Evolutionary conservation across 2,329 filamentous ascomycete species (phyloP).

Genomic region (Trichoderma koningiopsis): DNA sequence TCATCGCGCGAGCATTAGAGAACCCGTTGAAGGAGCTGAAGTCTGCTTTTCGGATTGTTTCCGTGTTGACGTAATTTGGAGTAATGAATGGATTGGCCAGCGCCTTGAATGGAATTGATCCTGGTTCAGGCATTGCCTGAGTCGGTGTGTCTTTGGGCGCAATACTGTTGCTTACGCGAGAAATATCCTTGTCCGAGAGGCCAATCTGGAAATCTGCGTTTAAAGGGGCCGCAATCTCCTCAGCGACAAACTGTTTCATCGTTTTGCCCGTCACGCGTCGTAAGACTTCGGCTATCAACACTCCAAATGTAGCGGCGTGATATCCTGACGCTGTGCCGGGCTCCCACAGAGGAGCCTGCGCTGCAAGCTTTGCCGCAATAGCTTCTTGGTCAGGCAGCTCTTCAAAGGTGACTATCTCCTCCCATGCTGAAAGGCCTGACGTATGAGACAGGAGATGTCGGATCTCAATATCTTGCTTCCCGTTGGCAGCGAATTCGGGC

Average conservation of each 20-base stretch:
- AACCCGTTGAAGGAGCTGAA: slow-evolving; percentile 49
- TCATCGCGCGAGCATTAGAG: slow-evolving; percentile 47
- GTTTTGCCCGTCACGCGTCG: slow-evolving; percentile 44
- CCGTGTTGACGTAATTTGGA: slow-evolving; percentile 31
- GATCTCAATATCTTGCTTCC: slow-evolving; percentile 44
- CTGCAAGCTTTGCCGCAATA: slow-evolving; percentile 40
- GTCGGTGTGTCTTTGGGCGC: slow-evolving; percentile 33
- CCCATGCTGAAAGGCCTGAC: slow-evolving; percentile 40
- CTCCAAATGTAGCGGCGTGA: slow-evolving; percentile 44
- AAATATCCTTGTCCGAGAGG: slow-evolving; percentile 44
- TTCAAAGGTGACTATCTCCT: slow-evolving; percentile 36
- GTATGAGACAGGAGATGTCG: slow-evolving; percentile 46
- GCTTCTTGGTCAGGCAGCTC: slow-evolving; percentile 39
- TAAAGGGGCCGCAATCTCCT: slow-evolving; percentile 44
- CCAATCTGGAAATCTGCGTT: slow-evolving; percentile 52
- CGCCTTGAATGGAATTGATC: slow-evolving; percentile 32
- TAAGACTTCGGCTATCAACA: slow-evolving; percentile 48
- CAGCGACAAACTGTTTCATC: slow-evolving; percentile 44
- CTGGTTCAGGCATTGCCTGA: background rate
- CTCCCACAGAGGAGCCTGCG: slow-evolving; percentile 47
- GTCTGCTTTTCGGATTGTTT: slow-evolving; percentile 43
- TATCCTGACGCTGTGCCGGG: slow-evolving; percentile 49
- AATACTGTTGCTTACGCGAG: slow-evolving; percentile 42
- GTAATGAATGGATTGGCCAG: slow-evolving; percentile 32
- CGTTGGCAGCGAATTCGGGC: slow-evolving; percentile 49